These are phyloP conservation scores for Myrica gale DNA, from an alignment of 306 rosid species.

Conservation along the genomic window DNA sequence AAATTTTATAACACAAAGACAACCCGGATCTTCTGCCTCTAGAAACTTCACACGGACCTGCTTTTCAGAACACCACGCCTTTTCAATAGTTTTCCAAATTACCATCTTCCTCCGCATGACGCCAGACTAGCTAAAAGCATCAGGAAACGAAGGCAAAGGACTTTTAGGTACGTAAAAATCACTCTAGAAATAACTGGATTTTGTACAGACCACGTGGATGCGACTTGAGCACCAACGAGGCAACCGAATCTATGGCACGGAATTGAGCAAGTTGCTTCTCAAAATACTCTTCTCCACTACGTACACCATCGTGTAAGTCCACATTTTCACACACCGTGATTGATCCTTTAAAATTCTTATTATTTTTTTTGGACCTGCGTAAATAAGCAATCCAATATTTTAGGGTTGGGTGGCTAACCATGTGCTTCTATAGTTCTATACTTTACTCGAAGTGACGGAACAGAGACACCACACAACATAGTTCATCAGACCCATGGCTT, in stretches of 20 bases:
- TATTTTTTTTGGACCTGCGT: not conserved
- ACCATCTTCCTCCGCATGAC: not conserved
- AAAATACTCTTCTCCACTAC: no score
- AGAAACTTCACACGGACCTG: not conserved
- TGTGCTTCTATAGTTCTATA: no score
- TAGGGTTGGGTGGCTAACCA: slow-evolving; percentile 1
- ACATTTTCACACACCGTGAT: not conserved
- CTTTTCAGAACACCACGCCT: not conserved
- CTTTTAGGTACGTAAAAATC: not conserved
- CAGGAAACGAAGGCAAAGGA: not conserved
- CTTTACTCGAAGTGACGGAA: not conserved
- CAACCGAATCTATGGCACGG: slow-evolving; percentile 35
- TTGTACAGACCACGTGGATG: slow-evolving; percentile 39
- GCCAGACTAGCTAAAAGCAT: not conserved
- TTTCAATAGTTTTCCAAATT: not conserved
- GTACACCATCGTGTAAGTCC: not conserved
- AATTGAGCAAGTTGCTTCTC: slow-evolving; percentile 19
- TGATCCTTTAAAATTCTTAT: not conserved
- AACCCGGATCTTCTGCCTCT: not conserved
- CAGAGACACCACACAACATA: not conserved
- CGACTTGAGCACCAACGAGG: slow-evolving; percentile 24
- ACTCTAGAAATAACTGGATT: slow-evolving; percentile 23
- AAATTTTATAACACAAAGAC: no score
- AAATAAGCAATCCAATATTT: not conserved
- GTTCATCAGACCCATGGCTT: slow-evolving; percentile 48